Base-by-base conservation (phyloP, 2,329 filamentous ascomycete genomes). In the Aspergillus sp. region DNA sequence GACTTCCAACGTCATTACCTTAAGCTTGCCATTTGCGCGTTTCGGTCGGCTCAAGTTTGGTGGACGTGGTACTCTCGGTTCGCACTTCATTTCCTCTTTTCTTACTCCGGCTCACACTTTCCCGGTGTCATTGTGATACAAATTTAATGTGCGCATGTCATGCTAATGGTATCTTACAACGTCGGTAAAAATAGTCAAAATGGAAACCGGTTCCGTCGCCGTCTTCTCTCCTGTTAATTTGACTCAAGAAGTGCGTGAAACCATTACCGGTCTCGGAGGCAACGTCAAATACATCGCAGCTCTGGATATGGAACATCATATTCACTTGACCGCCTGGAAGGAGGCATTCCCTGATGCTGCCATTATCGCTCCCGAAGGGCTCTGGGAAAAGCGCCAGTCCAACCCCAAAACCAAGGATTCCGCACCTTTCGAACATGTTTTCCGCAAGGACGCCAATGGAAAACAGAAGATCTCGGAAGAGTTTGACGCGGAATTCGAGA, bases 211-310 rank as follows among this genome's bases (percentile, higher is more conserved):
- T 59, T 81, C 85, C 49, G 86, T 98, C 43, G 91, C 92, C 66
- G 88, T 97, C 74, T 97, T 97, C 84, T 97, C 92, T 0, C 95
- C 95, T 17, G 91, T 95, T 19, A 90, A 89, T 13, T 84, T 97
- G 58, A 98, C 93, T 3, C 84, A 89, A 3, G 87, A 89, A 60
- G 88, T 92, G 41, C 87, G 84, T 63, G 80, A 91, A 55, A 79
- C 83, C 57, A 76, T 86, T 19, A 81, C 87, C n/a, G 75, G 80
- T 36, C 80, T 91, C 59, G 88, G 88, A 63, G 88, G 88, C 53
- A 83, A 87, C 45, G 86, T 97, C 55, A 85, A 84, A 67, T 98
- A 98, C 82, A 88, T 99, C 66, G 82, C 94, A 25, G 94, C 95
- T 0, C 87, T 90, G 1, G 95, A 99, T 75, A 84, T 91, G 55